Evolutionary conservation across 306 rosid species (phyloP), one percentile per base, ranked within the genome.

Genomic region (Ormosia emarginata): DNA sequence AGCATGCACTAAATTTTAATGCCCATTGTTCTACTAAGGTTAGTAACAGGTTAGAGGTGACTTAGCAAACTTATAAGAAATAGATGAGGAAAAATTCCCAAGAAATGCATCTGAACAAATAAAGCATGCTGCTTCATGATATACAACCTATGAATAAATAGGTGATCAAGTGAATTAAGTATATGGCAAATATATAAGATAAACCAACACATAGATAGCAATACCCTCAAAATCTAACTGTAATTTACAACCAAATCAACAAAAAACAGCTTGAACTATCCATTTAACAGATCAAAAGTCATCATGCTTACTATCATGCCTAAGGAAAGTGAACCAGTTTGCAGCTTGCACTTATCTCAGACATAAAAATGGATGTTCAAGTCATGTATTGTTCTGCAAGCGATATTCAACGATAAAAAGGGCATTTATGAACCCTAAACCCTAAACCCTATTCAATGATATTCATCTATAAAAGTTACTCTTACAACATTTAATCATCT

Each of bases 41-140:
- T 56, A 65, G n/a, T 8, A 59, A 37, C 64, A 75, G 40, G 47
- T 57, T 41, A 76, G 49, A 80, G 53, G 41, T 50, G n/a, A 59
- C 65, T 74, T 4, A 39, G 70, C 41, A 78, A 56, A 64, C 43
- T 44, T 37, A 37, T 3, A 46, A 52, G 18, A 33, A 77, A 7
- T 65, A 33, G 4, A 71, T 13, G 32, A 52, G 29, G 53, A 6
- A 29, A 75, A 75, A 58, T 41, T 34, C 50, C 5, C 67, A 62
- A 36, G 39, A 82, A 67, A 61, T 44, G 47, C 41, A 59, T 32
- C 82, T 43, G 74, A 53, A 36, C 53, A 66, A 64, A 62, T 56
- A 52, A 10, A 24, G 65, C 39, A 5, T 9, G 50, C 15, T 70
- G 62, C 62, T 41, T 71, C 46, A 56, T 34, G 71, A 78, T 18